Evolutionary conservation across 2,329 filamentous ascomycete species (phyloP).

Genomic region (Exophiala sp.): DNA sequence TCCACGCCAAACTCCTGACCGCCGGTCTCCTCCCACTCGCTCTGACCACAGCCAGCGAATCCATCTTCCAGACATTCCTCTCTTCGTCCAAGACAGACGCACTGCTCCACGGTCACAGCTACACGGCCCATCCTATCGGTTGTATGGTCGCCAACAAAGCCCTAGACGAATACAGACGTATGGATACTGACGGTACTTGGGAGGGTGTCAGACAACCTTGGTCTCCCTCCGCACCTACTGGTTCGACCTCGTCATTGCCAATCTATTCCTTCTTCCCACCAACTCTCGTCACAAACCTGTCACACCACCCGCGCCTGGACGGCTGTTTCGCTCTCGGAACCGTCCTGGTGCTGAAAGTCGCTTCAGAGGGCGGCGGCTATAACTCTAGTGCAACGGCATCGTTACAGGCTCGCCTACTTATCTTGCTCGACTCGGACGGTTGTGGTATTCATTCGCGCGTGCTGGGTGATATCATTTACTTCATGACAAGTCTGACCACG

Average conservation of each 20-base stretch:
- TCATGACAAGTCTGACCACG: slow-evolving; percentile 57
- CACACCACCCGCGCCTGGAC: slow-evolving; percentile 54
- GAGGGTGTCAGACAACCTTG: slow-evolving; percentile 52
- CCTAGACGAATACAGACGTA: slow-evolving; percentile 55
- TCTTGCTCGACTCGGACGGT: slow-evolving; percentile 36
- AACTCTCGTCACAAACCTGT: slow-evolving; percentile 58
- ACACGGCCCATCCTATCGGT: slow-evolving; percentile 78
- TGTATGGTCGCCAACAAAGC: slow-evolving; percentile 73
- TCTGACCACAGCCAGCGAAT: slow-evolving; percentile 69
- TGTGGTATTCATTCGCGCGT: slow-evolving; percentile 57
- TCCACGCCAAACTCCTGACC: slow-evolving; percentile 80
- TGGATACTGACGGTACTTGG: slow-evolving; percentile 60
- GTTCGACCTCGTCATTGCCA: slow-evolving; percentile 5
- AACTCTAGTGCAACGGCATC: slow-evolving; percentile 54
- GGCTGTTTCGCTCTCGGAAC: slow-evolving; percentile 71
- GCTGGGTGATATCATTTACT: slow-evolving; percentile 58
- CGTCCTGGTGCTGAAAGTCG: slow-evolving; percentile 64
- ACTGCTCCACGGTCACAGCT: slow-evolving; percentile 78
- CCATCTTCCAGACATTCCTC: slow-evolving; percentile 68
- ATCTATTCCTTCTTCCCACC: slow-evolving; percentile 71
- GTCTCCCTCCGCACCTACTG: slow-evolving; percentile 24
- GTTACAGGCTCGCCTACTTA: slow-evolving; percentile 48
- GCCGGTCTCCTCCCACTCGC: slow-evolving; percentile 76
- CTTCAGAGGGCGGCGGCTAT: slow-evolving; percentile 50
- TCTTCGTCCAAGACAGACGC: slow-evolving; percentile 74